These are phyloP conservation scores for Puccinellia tenuiflora DNA, from an alignment of 176 grass and related monocot species.

Conservation along the genomic window DNA sequence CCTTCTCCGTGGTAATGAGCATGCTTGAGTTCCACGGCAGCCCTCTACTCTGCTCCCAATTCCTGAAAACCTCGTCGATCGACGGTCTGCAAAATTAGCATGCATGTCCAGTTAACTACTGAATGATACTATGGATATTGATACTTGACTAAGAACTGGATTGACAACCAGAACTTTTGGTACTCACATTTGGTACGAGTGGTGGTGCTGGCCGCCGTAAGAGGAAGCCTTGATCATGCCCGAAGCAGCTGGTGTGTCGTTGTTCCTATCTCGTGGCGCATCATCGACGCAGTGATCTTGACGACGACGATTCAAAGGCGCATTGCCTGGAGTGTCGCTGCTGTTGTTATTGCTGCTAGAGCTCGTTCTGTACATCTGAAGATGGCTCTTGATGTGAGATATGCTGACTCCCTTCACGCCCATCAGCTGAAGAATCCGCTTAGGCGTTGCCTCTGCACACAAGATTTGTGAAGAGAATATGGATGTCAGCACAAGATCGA, in stretches of 20 bases:
- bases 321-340: background rate
- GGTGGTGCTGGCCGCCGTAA: background rate
- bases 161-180: background rate
- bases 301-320: background rate
- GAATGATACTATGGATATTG: background rate
- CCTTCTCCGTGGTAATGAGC: conserved; percentile 9
- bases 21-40: conserved; percentile 14
- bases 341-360: conserved; percentile 26
- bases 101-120: background rate
- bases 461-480: conserved; percentile 8
- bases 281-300: conserved; percentile 15
- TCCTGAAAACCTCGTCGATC: conserved; percentile 27
- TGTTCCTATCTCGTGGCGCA: conserved; percentile 20
- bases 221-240: background rate
- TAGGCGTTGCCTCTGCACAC: conserved; percentile 77
- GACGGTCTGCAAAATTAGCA: conserved; percentile 23
- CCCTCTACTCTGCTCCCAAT: conserved; percentile 34
- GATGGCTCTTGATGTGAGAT: conserved; percentile 96
- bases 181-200: conserved; percentile 27
- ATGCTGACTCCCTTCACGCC: conserved; percentile 64
- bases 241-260: background rate
- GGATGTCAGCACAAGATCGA: background rate
- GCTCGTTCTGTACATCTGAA: conserved; percentile 83
- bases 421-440: conserved; percentile 81
- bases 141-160: background rate